phyloP scores from a whole-genome alignment of 192 early-diverging fungal species.

The Rhizophagus sp. region DNA sequence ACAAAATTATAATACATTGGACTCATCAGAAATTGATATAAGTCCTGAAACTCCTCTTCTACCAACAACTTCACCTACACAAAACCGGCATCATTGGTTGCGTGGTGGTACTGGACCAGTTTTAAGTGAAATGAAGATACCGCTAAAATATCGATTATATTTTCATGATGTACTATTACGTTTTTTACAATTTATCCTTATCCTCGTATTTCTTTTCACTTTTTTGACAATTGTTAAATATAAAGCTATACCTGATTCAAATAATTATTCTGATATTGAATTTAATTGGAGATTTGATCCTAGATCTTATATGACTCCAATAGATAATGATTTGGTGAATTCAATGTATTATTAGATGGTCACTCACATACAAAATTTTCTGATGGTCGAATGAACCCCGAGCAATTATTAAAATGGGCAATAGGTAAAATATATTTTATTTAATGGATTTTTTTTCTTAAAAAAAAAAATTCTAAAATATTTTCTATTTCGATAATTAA shows the following conservation, averaged over 20 bases:
- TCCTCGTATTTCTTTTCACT: neutral
- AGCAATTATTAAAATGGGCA: conserved; percentile 63
- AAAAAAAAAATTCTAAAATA: neutral
- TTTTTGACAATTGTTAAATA: conserved; percentile 4
- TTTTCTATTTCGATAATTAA: neutral
- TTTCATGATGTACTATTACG: neutral
- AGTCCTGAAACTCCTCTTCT: too few relatives aligned
- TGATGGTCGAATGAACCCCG: conserved; percentile 59
- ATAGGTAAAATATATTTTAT: conserved; percentile 43
- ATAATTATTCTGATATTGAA: conserved; percentile 37
- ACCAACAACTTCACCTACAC: too few relatives aligned
- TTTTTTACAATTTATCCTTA: neutral
- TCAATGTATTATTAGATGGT: conserved; percentile 55
- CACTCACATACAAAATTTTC: conserved; percentile 66
- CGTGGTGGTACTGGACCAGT: too few relatives aligned
- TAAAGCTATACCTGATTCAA: conserved; percentile 27
- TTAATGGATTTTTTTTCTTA: neutral
- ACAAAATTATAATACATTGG: too few relatives aligned
- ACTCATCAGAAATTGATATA: too few relatives aligned
- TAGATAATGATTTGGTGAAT: conserved; percentile 35
- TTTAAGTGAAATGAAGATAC: too few relatives aligned
- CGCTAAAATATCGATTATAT: too few relatives aligned
- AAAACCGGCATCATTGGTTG: too few relatives aligned
- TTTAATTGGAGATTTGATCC: conserved; percentile 58
- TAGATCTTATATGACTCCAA: conserved; percentile 44